Evolutionary conservation across 352 stramenopile species (phyloP), one percentile per base, ranked within the genome.

Genomic region (Elongisporangium prolatum): DNA sequence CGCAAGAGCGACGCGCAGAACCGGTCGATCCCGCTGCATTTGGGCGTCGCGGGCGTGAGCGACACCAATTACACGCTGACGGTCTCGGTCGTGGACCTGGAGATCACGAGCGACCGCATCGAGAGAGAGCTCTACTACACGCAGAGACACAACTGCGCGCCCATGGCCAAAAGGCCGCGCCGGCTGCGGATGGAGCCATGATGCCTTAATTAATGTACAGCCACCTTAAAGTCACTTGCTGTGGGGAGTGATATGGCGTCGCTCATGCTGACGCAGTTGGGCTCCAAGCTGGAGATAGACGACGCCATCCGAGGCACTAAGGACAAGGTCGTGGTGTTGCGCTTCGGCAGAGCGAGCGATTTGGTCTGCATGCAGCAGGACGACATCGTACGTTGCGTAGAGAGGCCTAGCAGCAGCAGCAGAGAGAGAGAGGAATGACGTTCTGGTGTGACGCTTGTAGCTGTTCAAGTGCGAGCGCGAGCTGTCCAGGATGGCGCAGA

Each of bases 301-400:
- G 74, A 84, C 50, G 83, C 81, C 24, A 95, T 96, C 61, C 76
- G 80, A 59, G 25, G 60, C 57, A 95, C 86, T 0, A 86, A 88
- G 59, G 79, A 93, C 66, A 88, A 89, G 52, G 84, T 96, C 53
- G 53, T 95, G 10, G 82, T 94, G 47, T 65, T 96, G 53, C 84
- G 86, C 64, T 94, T 96, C 44, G 86, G 86, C 3, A 69, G 78
- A 34, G 71, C 77, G 5, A 69, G 61, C 3, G 86, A 96, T 38
- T 52, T 68, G 25, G 75, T 84, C 9, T 96, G 86, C 63, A 71
- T 94, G 66, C 84, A 93, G 69, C 82, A 91, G 56, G 86, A 96
- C 55, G 81, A 93, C 52, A 80, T 96, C 25, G 86, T 94, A 69
- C 57, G 74, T 65, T 11, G 21, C 8, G 5, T 50, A n/a, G 24